These are phyloP conservation scores for Cordyceps militaris DNA, from an alignment of 2,329 filamentous ascomycete genomes.

Conservation along the genomic window DNA sequence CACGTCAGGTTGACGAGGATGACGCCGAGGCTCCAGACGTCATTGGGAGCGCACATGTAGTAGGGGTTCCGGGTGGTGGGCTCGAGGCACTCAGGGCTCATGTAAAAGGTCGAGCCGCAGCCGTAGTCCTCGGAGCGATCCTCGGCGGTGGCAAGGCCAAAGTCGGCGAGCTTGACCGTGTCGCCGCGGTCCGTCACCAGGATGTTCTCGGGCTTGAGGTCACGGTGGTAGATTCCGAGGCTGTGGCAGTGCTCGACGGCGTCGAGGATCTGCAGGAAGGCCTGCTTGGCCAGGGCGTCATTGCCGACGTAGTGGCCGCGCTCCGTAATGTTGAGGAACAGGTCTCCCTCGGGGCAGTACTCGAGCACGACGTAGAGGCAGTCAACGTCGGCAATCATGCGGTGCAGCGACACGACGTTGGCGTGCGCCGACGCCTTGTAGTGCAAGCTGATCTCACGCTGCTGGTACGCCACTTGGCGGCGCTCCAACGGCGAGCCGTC, in stretches of 20 bases:
- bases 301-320: constrained; percentile 88
- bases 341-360: constrained; percentile 92
- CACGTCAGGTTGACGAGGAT: constrained; percentile 97
- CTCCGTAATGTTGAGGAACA: constrained; percentile 97
- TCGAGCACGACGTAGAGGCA: constrained; percentile 96
- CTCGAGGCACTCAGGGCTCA: constrained; percentile 96
- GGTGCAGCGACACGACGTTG: constrained; percentile 88
- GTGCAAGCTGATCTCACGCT: constrained; percentile 87
- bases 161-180: constrained; percentile 93
- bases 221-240: constrained; percentile 90
- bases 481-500: constrained; percentile 67
- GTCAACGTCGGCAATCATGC: constrained; percentile 85
- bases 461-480: constrained; percentile 83
- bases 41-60: constrained; percentile 90
- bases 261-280: constrained; percentile 93
- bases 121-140: constrained; percentile 86
- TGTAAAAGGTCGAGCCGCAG: constrained; percentile 97
- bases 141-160: constrained; percentile 86
- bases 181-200: constrained; percentile 81
- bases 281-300: constrained; percentile 76
- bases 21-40: constrained; percentile 96
- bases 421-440: constrained; percentile 81
- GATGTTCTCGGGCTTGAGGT: constrained; percentile 97
- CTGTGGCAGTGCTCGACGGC: constrained; percentile 93
- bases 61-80: constrained; percentile 65